Evolutionary conservation across 176 grass and related monocot species (phyloP).

Genomic region (Musa itinerans): DNA sequence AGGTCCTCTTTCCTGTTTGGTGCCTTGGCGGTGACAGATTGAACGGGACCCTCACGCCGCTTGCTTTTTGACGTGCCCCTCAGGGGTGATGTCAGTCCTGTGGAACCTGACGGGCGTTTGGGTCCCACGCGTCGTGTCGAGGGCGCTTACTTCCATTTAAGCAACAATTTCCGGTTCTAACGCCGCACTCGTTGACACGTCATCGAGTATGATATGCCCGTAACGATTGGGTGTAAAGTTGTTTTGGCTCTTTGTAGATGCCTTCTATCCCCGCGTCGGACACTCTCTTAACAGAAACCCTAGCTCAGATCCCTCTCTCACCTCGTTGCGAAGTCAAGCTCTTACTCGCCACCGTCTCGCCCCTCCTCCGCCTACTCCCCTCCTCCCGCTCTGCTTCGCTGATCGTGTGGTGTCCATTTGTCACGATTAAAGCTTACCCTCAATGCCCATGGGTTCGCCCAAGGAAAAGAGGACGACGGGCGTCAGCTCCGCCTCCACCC

Average conservation of each 20-base stretch:
- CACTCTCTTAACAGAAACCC: background rate
- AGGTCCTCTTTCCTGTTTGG: no score
- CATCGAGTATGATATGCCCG: background rate
- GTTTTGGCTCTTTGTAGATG: background rate
- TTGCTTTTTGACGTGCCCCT: no score
- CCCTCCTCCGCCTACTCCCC: background rate
- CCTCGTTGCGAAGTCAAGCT: background rate
- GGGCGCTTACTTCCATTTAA: no score
- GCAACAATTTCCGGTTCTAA: background rate
- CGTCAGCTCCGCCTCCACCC: background rate
- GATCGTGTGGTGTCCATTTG: background rate
- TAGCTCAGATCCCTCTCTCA: background rate
- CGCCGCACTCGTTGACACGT: background rate
- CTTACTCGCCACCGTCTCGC: background rate
- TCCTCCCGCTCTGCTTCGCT: background rate
- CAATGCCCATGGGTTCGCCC: background rate
- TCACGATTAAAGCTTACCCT: background rate
- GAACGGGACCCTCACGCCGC: no score
- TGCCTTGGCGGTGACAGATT: no score
- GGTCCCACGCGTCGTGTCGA: no score
- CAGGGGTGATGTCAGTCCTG: background rate
- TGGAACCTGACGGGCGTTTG: no score
- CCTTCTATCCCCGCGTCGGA: background rate
- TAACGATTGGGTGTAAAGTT: background rate
- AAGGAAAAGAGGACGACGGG: background rate